These are phyloP conservation scores for Pyronema domesticum DNA, from an alignment of 495 filamentous ascomycete species.

Conservation along the genomic window DNA sequence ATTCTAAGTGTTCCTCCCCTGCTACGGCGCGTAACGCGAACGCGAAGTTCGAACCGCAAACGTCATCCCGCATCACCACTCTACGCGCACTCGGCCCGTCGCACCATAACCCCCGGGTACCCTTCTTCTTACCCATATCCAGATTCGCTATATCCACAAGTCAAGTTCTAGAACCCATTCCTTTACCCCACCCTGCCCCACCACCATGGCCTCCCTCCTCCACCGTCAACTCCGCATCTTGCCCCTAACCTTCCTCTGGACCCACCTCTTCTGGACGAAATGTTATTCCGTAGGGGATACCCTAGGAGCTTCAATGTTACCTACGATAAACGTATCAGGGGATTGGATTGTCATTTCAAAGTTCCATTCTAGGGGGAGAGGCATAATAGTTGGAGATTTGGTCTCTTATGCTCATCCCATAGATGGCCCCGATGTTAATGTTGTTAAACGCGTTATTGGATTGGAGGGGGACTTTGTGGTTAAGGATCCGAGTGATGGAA, in stretches of 20 bases:
- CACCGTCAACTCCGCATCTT: constrained; percentile 27
- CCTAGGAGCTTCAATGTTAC: constrained; percentile 61
- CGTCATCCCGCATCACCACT: no score
- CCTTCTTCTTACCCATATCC: no score
- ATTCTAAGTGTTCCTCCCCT: no score
- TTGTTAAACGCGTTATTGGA: constrained; percentile 67
- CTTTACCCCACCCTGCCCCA: not conserved
- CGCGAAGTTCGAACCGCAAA: no score
- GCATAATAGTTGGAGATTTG: constrained; percentile 61
- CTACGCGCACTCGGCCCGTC: no score
- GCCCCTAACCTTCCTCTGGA: constrained; percentile 30
- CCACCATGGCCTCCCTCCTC: constrained; percentile 19
- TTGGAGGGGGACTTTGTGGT: constrained; percentile 83
- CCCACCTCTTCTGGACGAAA: constrained; percentile 43
- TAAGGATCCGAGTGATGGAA: constrained; percentile 39
- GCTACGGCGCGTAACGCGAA: no score
- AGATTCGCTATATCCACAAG: no score
- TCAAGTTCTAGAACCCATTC: no score
- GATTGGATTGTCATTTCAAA: constrained; percentile 53
- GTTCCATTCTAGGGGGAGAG: constrained; percentile 46
- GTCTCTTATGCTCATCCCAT: constrained; percentile 60
- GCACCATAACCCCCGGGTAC: no score
- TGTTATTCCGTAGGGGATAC: constrained; percentile 34
- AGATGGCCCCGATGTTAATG: constrained; percentile 38
- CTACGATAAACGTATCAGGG: constrained; percentile 47